Percentiles rank a stretch among this genome's conserved stretches.
phyloP scores from a whole-genome alignment of 2,329 filamentous ascomycete genomes.

The Pestalotiopsis sp. region DNA sequence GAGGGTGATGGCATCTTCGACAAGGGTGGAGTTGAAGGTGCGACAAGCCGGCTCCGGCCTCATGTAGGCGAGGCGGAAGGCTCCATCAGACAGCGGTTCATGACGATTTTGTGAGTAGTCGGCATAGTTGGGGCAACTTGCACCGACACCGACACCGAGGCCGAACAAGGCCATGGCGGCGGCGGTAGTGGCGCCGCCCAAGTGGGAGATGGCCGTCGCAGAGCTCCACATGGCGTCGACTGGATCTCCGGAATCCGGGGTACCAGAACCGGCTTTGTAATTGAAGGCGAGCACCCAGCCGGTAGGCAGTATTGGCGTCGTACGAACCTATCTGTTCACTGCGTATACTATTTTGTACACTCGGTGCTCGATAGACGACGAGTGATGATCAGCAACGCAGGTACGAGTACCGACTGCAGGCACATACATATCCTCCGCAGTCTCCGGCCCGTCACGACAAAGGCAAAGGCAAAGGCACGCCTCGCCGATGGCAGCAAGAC shows the following conservation, averaged over 20 bases:
- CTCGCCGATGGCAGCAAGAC: not conserved
- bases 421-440: not conserved
- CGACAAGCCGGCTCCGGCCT: constrained; percentile 76
- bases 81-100: constrained; percentile 75
- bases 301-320: too few relatives aligned
- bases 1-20: constrained; percentile 75
- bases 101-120: constrained; percentile 62
- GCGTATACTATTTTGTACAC: not conserved
- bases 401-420: too few relatives aligned
- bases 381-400: not conserved
- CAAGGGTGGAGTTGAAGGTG: constrained; percentile 75
- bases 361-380: not conserved
- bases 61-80: constrained; percentile 77
- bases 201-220: not conserved
- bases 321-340: too few relatives aligned
- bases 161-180: not conserved
- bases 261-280: too few relatives aligned
- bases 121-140: constrained; percentile 66
- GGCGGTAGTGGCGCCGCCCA: not conserved
- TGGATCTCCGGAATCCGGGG: too few relatives aligned
- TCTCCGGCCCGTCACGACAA: not conserved
- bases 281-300: too few relatives aligned
- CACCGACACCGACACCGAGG: not conserved
- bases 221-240: not conserved
- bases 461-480: not conserved